Conservation (phyloP, 2,329 filamentous ascomycete species). For the Cladosporium sphaerospermum region DNA sequence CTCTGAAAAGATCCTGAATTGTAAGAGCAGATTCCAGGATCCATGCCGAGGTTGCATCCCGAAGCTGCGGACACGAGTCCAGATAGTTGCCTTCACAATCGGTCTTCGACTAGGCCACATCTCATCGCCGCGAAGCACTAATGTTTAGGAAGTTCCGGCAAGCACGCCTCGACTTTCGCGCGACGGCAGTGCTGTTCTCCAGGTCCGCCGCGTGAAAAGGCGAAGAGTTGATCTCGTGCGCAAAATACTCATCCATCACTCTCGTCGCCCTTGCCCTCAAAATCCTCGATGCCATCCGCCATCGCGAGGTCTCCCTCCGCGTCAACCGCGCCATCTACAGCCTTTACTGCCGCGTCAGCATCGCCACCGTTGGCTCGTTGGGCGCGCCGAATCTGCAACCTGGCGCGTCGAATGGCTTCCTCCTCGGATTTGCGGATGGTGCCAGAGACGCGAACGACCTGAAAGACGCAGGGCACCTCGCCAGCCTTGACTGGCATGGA, state of each 20-base stretch:
- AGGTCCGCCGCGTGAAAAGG: too few relatives aligned
- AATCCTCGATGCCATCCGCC: constrained; percentile 41
- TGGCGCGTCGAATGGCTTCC: constrained; percentile 75
- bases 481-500: constrained; percentile 52
- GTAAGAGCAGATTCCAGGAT: too few relatives aligned
- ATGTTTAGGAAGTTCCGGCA: too few relatives aligned
- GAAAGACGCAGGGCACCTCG: constrained; percentile 66
- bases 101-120: too few relatives aligned
- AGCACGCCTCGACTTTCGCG: too few relatives aligned
- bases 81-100: too few relatives aligned
- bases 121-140: too few relatives aligned
- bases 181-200: too few relatives aligned
- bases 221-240: too few relatives aligned
- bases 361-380: constrained; percentile 28
- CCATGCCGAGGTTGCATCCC: too few relatives aligned
- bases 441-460: constrained; percentile 80
- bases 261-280: constrained; percentile 42
- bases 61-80: too few relatives aligned
- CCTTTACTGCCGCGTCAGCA: constrained; percentile 26
- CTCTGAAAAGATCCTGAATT: too few relatives aligned
- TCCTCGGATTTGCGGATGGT: constrained; percentile 91
- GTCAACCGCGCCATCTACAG: constrained; percentile 22
- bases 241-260: constrained; percentile 23
- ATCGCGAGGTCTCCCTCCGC: constrained; percentile 39
- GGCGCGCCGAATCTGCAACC: constrained; percentile 62